Evolutionary conservation across 768 basidiomycete genomes (phyloP).

Genomic region (Lactarius sanguifluus): DNA sequence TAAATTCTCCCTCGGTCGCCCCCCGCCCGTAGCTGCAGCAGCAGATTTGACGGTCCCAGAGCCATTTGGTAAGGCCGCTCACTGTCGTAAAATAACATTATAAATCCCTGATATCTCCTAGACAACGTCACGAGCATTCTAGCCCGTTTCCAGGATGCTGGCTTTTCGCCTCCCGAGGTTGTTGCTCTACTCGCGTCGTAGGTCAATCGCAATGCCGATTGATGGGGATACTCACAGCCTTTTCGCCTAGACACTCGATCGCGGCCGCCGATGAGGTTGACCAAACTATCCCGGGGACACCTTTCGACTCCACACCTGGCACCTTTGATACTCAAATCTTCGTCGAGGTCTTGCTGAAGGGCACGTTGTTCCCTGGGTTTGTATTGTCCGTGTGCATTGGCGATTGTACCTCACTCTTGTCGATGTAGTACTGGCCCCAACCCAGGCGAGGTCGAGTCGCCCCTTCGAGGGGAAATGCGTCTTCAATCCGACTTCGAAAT

Average conservation of each 20-base stretch:
- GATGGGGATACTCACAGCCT: constrained; percentile 21
- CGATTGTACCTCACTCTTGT: background rate
- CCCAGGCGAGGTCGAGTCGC: constrained; percentile 36
- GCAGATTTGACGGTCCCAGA: constrained; percentile 38
- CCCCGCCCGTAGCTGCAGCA: constrained; percentile 31
- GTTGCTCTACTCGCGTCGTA: constrained; percentile 40
- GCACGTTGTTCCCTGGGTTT: constrained; percentile 36
- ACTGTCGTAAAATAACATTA: background rate
- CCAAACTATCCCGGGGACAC: constrained; percentile 36
- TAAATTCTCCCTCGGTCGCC: constrained; percentile 38
- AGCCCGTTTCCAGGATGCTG: constrained; percentile 39
- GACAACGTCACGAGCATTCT: constrained; percentile 29
- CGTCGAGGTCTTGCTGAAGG: constrained; percentile 39
- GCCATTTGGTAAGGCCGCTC: constrained; percentile 30
- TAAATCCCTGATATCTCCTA: background rate
- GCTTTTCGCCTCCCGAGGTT: constrained; percentile 33
- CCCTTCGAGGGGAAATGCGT: constrained; percentile 38
- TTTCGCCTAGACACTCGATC: constrained; percentile 28
- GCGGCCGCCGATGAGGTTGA: constrained; percentile 32
- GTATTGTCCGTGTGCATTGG: background rate
- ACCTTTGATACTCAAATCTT: constrained; percentile 36
- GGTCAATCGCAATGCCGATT: background rate
- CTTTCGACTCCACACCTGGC: constrained; percentile 36
- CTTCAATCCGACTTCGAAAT: constrained; percentile 38
- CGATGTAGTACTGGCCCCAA: constrained; percentile 30